A percentile compares a stretch with the other conserved stretches of the same genome.
These are phyloP conservation scores for Amylostereum areolatum DNA, from an alignment of 1,284 basidiomycete species.

Conservation along the genomic window DNA sequence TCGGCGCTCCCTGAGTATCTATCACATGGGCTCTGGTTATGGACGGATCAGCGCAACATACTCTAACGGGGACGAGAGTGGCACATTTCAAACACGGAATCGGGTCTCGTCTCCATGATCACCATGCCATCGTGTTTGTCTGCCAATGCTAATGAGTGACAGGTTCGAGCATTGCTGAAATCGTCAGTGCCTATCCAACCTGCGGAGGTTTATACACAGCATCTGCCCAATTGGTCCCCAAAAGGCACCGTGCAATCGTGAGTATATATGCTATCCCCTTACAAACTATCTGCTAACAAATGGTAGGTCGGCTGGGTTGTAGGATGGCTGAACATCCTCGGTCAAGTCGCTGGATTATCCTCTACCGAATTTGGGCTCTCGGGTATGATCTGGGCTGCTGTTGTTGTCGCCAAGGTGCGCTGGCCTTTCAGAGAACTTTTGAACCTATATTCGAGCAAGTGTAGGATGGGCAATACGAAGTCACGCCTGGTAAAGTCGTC, in stretches of 20 bases:
- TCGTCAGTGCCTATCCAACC: constrained; percentile 77
- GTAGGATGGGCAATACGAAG: constrained; percentile 41
- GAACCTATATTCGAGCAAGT: constrained; percentile 1
- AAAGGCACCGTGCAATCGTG: constrained; percentile 58
- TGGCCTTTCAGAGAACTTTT: constrained; percentile 7
- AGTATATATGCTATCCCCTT: constrained; percentile 10
- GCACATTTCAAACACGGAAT: too few species aligned
- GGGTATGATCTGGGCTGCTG: constrained; percentile 85
- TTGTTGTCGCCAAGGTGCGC: constrained; percentile 45
- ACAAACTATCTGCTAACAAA: not conserved
- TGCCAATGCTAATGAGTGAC: not conserved
- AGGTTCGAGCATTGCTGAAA: constrained; percentile 72
- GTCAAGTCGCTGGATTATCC: constrained; percentile 78
- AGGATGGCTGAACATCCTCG: constrained; percentile 86
- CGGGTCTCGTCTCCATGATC: too few species aligned
- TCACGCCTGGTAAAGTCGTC: constrained; percentile 63
- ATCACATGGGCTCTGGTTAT: too few species aligned
- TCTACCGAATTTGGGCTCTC: constrained; percentile 88
- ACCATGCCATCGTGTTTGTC: too few species aligned
- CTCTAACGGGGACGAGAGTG: too few species aligned
- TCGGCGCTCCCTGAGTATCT: too few species aligned
- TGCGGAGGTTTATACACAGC: constrained; percentile 81
- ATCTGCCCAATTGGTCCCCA: constrained; percentile 69
- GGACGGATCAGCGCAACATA: too few species aligned
- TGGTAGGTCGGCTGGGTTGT: constrained; percentile 57